Conservation (phyloP, 1,284 basidiomycete genomes). For the Schizophyllum commune region DNA sequence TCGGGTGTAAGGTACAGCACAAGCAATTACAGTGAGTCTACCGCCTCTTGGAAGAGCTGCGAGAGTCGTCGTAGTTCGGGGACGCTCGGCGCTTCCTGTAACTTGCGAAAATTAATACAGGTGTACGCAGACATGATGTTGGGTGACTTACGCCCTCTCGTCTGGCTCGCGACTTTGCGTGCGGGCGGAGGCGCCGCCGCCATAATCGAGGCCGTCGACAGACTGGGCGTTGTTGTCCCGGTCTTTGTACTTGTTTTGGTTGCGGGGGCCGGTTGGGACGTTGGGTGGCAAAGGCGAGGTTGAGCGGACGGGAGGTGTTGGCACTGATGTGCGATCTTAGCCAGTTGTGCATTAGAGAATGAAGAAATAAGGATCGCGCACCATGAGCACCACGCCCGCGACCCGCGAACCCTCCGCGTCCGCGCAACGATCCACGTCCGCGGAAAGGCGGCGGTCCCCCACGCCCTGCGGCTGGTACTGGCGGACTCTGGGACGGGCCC, state of each 20-base stretch:
- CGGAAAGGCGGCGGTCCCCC: constrained; percentile 48
- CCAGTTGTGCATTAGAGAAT: not conserved
- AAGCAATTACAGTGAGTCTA: not conserved
- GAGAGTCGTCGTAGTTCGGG: not conserved
- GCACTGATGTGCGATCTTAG: constrained; percentile 23
- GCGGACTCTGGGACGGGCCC: constrained; percentile 23
- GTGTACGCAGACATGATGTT: not conserved
- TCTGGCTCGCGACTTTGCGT: constrained; percentile 52
- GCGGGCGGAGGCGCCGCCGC: constrained; percentile 43
- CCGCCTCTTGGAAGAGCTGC: not conserved
- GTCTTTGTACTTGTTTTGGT: constrained; percentile 84
- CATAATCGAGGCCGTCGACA: constrained; percentile 80
- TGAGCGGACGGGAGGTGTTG: constrained; percentile 55
- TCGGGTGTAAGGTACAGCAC: no score
- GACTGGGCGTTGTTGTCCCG: constrained; percentile 72
- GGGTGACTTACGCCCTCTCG: constrained; percentile 20
- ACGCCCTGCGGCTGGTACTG: constrained; percentile 24
- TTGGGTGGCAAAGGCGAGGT: constrained; percentile 75
- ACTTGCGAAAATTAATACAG: not conserved
- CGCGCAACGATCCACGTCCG: constrained; percentile 26
- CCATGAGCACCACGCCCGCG: constrained; percentile 33
- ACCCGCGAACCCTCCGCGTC: constrained; percentile 34
- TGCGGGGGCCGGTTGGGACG: constrained; percentile 78
- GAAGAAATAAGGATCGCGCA: not conserved
- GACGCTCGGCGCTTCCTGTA: not conserved